Evolutionary conservation across 2,329 filamentous ascomycete genomes (phyloP).

Genomic region (Blastomyces emzantsi): DNA sequence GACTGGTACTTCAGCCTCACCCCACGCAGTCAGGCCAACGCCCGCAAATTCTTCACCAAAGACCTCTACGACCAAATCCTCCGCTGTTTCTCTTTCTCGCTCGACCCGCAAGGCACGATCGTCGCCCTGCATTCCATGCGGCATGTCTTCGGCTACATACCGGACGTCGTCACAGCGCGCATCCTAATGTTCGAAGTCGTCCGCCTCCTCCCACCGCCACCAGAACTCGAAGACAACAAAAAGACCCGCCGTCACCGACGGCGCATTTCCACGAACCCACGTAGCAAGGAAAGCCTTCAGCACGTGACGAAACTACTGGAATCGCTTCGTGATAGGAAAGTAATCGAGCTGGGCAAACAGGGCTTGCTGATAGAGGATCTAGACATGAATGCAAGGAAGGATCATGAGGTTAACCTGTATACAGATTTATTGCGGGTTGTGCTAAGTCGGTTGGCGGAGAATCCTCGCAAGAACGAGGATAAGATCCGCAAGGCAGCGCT

Average conservation of each 20-base stretch:
- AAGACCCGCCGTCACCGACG: slow-evolving; percentile 29
- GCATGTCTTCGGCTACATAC: slow-evolving; percentile 37
- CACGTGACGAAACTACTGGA: slow-evolving; percentile 39
- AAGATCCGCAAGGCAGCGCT: slow-evolving; percentile 27
- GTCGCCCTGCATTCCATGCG: slow-evolving; percentile 42
- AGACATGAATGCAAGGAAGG: slow-evolving; percentile 29
- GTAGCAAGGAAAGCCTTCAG: slow-evolving; percentile 37
- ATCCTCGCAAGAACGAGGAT: slow-evolving; percentile 25
- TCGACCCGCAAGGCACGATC: slow-evolving; percentile 42
- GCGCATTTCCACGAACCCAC: slow-evolving; percentile 33
- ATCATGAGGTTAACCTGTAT: slow-evolving; percentile 38
- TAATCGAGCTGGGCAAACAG: slow-evolving; percentile 24
- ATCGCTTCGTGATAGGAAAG: slow-evolving; percentile 34
- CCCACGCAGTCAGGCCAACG: slow-evolving; percentile 22
- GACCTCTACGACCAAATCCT: slow-evolving; percentile 46
- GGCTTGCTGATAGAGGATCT: slow-evolving; percentile 29
- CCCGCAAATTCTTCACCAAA: slow-evolving; percentile 35
- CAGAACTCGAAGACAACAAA: slow-evolving; percentile 26
- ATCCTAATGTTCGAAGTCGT: slow-evolving; percentile 44
- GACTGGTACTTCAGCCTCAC: slow-evolving; percentile 34
- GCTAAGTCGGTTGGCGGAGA: slow-evolving; percentile 27
- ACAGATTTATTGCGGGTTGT: slow-evolving; percentile 34
- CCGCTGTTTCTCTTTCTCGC: slow-evolving; percentile 42
- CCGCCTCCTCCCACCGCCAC: slow-evolving; percentile 27
- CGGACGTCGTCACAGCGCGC: slow-evolving; percentile 40